These are phyloP conservation scores for Phaeosphaeria sp. DNA, from an alignment of 2,329 filamentous ascomycete species.

Conservation along the genomic window DNA sequence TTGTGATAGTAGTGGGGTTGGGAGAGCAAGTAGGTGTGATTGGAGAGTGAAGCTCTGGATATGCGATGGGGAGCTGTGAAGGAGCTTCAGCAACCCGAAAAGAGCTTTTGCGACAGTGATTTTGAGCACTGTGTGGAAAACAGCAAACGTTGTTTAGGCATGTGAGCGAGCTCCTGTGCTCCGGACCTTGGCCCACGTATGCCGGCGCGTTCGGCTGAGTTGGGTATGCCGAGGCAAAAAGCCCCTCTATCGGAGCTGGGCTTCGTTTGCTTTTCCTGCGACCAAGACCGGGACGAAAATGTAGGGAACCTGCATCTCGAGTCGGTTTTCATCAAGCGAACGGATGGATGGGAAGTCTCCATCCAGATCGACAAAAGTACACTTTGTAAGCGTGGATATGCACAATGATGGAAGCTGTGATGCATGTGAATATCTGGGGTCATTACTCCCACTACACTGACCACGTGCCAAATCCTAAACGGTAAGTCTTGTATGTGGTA, in stretches of 20 bases:
- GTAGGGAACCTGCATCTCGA: neutral
- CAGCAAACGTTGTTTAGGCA: slow-evolving; percentile 25
- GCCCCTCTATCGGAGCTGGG: slow-evolving; percentile 7
- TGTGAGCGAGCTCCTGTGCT: slow-evolving; percentile 34
- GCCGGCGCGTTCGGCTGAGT: slow-evolving; percentile 26
- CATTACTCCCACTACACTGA: neutral
- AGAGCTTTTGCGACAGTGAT: slow-evolving; percentile 7
- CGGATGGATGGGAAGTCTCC: neutral
- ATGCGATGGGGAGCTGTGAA: neutral
- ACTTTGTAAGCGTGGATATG: slow-evolving; percentile 2
- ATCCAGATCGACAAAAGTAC: neutral
- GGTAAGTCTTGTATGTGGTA: neutral
- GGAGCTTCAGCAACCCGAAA: neutral
- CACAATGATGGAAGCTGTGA: neutral
- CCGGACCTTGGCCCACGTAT: slow-evolving; percentile 34
- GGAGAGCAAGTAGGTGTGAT: slow-evolving; percentile 6
- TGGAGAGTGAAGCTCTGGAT: slow-evolving; percentile 8
- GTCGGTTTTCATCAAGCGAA: neutral
- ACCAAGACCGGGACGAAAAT: neutral
- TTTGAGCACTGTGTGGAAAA: slow-evolving; percentile 15
- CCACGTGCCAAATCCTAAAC: neutral
- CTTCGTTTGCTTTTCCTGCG: slow-evolving; percentile 1
- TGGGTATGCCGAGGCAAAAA: slow-evolving; percentile 29
- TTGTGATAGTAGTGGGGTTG: slow-evolving; percentile 9
- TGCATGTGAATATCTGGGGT: slow-evolving; percentile 20